These are phyloP conservation scores for rapeseed (Brassica napus) DNA, from an alignment of 345 rosid genomes.

Conservation along the genomic window DNA sequence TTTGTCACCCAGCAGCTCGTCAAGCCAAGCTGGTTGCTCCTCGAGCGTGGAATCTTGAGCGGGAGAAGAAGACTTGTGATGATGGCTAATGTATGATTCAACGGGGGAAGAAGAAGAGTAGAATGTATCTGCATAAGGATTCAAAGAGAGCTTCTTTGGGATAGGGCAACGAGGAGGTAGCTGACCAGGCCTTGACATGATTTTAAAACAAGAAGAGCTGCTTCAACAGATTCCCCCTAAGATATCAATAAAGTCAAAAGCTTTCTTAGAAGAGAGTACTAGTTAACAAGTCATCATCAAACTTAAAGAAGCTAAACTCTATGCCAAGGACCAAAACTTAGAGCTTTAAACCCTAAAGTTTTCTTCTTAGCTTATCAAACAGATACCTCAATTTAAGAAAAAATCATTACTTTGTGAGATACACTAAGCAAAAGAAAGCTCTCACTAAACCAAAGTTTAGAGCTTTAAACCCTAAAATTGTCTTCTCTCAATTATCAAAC, in stretches of 20 bases:
- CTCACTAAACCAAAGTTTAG: neutral
- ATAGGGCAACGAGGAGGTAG: slow-evolving; percentile 77
- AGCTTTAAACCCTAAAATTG: neutral
- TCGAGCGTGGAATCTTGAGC: slow-evolving; percentile 50
- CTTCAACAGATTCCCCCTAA: slow-evolving; percentile 9
- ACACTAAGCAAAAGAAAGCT: neutral
- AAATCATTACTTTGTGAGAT: too few species aligned
- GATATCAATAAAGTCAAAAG: too few species aligned
- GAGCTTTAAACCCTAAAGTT: too few species aligned
- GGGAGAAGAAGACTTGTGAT: slow-evolving; percentile 45
- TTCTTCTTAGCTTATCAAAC: too few species aligned
- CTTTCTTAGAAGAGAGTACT: too few species aligned
- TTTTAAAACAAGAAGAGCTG: slow-evolving; percentile 16
- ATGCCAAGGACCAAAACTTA: too few species aligned
- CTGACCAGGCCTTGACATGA: slow-evolving; percentile 70
- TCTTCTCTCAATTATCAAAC: slow-evolving; percentile 31
- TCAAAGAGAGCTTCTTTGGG: slow-evolving; percentile 49
- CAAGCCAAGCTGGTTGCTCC: slow-evolving; percentile 68
- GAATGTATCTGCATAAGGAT: slow-evolving; percentile 33
- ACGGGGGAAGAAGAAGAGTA: slow-evolving; percentile 38
- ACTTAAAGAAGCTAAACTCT: too few species aligned
- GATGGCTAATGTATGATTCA: slow-evolving; percentile 32
- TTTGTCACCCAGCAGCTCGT: slow-evolving; percentile 52
- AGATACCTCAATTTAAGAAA: too few species aligned
- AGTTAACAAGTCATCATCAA: too few species aligned